Evolutionary conservation across 345 rosid genomes (phyloP), one percentile per base, ranked within the genome.

Genomic region (Kernera saxatilis): DNA sequence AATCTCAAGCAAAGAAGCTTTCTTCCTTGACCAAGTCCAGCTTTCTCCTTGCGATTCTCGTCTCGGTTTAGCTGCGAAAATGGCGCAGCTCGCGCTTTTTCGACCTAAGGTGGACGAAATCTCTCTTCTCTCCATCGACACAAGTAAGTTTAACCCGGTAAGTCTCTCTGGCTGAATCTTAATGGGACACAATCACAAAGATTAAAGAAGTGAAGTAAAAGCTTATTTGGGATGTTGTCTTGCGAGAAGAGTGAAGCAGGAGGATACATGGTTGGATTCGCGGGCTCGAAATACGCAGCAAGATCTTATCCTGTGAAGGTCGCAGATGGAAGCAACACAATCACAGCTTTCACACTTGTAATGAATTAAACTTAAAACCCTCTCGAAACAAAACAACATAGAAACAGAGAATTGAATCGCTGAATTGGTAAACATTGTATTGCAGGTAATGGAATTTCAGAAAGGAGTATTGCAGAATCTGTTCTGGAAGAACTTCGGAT

Each of bases 271-370:
- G 98, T 94, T 17, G 99, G 97, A 36, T 94, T 91, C 62, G 93
- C 98, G 2, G 99, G 99, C 19, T 79, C 87, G 15, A 88, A 88
- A 73, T 92, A 94, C 32, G 98, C 99, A 40, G 99, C 98, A 33
- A 88, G 99, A 82, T 94, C 99, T 3, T 43, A 65, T 5, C 96
- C 96, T 49, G 71, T 78, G 5, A 79, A 84, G 72, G 88, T 92
- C 50, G 87, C 91, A 10, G 92, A 94, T 56, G 50, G 29, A 63
- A 76, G 70, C 33, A 84, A 81, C 84, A 88, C 82, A 18, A 86
- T 94, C 25, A 92, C 90, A n/a, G 81, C 85, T 74, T 88, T 88
- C 69, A 94, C 99, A 11, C 80, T 94, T 87, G 99, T 94, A 85
- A 79, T 85, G 83, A 79, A 49, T 5, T 13, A 64, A 10, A 58